Conservation (phyloP, 177 flowering plant genomes). For the Tripterygium wilfordii region DNA sequence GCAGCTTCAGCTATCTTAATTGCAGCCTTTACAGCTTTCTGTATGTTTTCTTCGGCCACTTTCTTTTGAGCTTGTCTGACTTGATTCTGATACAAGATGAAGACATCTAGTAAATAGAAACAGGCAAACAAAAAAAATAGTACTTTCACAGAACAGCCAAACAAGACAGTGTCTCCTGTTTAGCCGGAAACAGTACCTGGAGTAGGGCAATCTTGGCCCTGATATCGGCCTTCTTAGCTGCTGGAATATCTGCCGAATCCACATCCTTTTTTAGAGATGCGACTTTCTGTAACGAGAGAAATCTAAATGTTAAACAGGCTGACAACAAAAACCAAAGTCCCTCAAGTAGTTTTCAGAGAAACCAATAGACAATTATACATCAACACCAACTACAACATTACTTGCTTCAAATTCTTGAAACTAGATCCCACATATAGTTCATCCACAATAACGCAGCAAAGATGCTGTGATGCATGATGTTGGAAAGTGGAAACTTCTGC, state of each 20-base stretch:
- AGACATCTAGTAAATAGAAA: no score
- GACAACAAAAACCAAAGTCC: neutral
- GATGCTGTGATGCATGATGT: no score
- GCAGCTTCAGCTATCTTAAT: conserved; percentile 65
- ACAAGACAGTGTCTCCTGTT: no score
- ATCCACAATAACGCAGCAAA: no score
- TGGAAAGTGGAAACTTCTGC: no score
- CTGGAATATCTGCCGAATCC: conserved; percentile 76
- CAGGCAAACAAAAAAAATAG: no score
- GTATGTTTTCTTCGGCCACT: conserved; percentile 66
- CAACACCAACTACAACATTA: no score
- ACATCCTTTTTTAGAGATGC: conserved; percentile 66
- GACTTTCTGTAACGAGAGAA: conserved; percentile 59
- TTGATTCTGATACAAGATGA: conserved; percentile 51
- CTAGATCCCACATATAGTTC: no score
- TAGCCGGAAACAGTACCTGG: conserved; percentile 58
- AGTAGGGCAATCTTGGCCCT: conserved; percentile 53
- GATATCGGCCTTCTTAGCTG: conserved; percentile 78
- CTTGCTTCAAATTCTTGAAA: no score
- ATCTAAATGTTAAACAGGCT: neutral
- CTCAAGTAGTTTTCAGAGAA: no score
- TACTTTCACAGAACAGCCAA: no score
- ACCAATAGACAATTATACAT: no score
- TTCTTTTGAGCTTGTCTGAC: conserved; percentile 80
- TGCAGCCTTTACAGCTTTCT: conserved; percentile 61